Conservation (phyloP, 2,329 filamentous ascomycete genomes). For the Venturia pyrina region DNA sequence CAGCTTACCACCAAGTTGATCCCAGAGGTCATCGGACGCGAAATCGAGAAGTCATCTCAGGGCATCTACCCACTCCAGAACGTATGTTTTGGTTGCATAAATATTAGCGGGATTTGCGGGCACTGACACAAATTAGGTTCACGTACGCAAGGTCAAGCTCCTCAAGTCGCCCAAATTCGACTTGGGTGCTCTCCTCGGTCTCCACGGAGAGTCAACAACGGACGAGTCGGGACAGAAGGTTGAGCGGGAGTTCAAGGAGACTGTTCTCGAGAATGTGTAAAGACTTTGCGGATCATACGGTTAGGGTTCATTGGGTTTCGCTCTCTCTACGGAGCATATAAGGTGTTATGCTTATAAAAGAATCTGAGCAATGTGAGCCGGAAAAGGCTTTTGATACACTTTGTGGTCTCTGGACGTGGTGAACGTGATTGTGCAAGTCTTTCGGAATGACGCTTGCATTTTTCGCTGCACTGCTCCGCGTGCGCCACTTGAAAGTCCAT, state of each 20-base stretch:
- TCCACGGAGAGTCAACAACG: slow-evolving; percentile 94
- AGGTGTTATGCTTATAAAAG: slow-evolving; percentile 9
- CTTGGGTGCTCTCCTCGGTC: slow-evolving; percentile 85
- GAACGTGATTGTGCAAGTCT: neutral
- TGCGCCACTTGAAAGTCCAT: neutral
- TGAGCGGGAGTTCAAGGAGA: slow-evolving; percentile 99
- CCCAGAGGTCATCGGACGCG: slow-evolving; percentile 96
- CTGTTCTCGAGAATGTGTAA: slow-evolving; percentile 89
- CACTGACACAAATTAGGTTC: slow-evolving; percentile 56
- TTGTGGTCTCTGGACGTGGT: neutral
- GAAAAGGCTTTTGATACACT: neutral
- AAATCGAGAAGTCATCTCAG: slow-evolving; percentile 99
- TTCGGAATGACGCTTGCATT: neutral
- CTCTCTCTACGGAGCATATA: slow-evolving; percentile 1
- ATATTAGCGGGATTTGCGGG: neutral
- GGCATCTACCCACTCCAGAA: slow-evolving; percentile 99
- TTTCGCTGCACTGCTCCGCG: neutral
- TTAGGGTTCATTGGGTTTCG: slow-evolving; percentile 5
- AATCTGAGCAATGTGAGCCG: slow-evolving; percentile 7
- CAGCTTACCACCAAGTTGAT: slow-evolving; percentile 99
- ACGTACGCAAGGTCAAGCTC: slow-evolving; percentile 99
- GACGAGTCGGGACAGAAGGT: slow-evolving; percentile 97
- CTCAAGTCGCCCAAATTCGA: slow-evolving; percentile 99
- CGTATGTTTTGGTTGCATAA: slow-evolving; percentile 75
- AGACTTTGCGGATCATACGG: neutral